Evolutionary conservation across 2,329 filamentous ascomycete species (phyloP), one percentile per base, ranked within the genome.

Genomic region (Fusarium aywerte): DNA sequence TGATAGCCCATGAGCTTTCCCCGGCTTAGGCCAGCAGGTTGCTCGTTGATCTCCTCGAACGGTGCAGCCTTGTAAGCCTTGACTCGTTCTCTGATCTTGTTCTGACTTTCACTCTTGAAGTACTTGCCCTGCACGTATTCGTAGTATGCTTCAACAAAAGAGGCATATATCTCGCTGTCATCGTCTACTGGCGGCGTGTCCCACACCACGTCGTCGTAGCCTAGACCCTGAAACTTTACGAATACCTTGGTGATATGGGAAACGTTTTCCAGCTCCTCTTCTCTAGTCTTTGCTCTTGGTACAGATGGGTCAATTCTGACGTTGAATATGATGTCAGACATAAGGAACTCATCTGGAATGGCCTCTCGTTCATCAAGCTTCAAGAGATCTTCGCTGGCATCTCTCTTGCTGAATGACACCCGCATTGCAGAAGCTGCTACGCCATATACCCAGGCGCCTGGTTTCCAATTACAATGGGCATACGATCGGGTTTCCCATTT

Each of bases 1-100:
- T 99, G 96, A 73, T 99, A 98, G 32, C 89, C 87, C 94, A 98
- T 98, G 59, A 98, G 82, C 67, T 93, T 88, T 23, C 94, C 93
- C 33, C 92, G 89, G 31, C 86, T 87, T 9, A 98, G 82, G 15
- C 88, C 88, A 1, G 84, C 80, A 0, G 96, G 96, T 73, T 98
- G 95, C 15, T 82, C 79, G 35, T 88, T 82, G 66, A 92, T 84
- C 67, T 93, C 87, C 55, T 84, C 82, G 70, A 97, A 97, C 40
- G 90, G 81, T 38, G 84, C 80, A 12, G 80, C 78, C 65, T 92
- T 89, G 67, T 89, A 90, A n/a, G 85, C 82, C 31, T 87, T 85
- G 38, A 97, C 81, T 18, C 92, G 90, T 33, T 88, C 84, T 65
- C 84, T 87, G 67, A 97, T 87, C 7, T 80, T 83, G 45, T 84